Percentiles rank a stretch among this genome's conserved stretches.
These are phyloP conservation scores for Xylaria digitata DNA, from an alignment of 2,329 filamentous ascomycete genomes.

Conservation along the genomic window DNA sequence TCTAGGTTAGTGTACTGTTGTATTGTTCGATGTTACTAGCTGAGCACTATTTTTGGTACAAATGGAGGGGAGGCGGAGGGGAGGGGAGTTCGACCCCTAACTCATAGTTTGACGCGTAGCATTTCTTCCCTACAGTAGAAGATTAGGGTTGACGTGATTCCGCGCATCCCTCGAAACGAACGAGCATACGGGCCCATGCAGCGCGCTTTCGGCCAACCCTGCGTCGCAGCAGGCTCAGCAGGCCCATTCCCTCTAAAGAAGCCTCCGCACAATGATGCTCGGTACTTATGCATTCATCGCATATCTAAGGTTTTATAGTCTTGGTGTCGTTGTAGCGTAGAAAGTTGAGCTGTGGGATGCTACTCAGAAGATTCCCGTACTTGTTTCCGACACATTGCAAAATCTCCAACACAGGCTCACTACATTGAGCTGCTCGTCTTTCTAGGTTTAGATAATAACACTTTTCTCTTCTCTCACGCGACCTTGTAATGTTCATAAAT, in stretches of 20 bases:
- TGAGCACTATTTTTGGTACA: not conserved
- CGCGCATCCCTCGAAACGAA: not conserved
- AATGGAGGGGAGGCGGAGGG: not conserved
- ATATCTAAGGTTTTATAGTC: not conserved
- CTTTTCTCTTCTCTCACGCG: too few species aligned
- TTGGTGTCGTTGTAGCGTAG: not conserved
- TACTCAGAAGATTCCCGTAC: not conserved
- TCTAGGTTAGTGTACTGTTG: not conserved
- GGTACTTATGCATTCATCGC: not conserved
- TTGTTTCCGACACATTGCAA: not conserved
- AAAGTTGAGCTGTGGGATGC: not conserved
- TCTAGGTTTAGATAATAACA: too few species aligned
- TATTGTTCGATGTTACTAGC: slow-evolving; percentile 8
- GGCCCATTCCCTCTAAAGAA: not conserved
- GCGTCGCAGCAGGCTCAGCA: too few species aligned
- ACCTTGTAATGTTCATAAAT: too few species aligned
- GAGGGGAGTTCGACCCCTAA: not conserved
- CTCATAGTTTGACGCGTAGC: slow-evolving; percentile 4
- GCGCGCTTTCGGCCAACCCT: too few species aligned
- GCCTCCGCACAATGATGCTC: not conserved
- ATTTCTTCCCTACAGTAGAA: not conserved
- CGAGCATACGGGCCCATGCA: too few species aligned
- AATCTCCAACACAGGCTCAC: too few species aligned
- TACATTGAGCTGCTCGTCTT: too few species aligned
- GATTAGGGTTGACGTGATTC: not conserved